Evolutionary conservation across 2,329 filamentous ascomycete genomes (phyloP).

Genomic region (Aspergillus tamarii): DNA sequence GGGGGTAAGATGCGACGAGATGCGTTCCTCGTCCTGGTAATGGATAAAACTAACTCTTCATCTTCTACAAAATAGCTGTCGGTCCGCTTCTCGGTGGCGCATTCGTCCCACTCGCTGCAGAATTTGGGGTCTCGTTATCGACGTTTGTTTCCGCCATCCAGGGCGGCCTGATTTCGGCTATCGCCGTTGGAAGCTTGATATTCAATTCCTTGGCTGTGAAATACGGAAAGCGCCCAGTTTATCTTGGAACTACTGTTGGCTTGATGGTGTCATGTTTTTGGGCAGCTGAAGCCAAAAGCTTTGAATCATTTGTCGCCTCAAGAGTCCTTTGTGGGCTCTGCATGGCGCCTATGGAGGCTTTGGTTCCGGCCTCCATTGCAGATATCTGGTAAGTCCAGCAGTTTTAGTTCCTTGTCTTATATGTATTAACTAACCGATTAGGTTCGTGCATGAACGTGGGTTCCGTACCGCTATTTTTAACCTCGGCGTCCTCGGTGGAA

Average conservation of each 20-base stretch:
- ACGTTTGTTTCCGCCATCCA: slow-evolving; percentile 41
- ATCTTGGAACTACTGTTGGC: slow-evolving; percentile 37
- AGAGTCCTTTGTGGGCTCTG: slow-evolving; percentile 41
- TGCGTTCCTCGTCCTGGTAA: slow-evolving; percentile 42
- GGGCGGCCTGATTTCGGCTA: slow-evolving; percentile 39
- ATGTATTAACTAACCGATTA: not conserved
- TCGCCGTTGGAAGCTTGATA: slow-evolving; percentile 41
- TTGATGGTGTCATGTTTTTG: not conserved
- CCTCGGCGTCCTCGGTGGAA: not conserved
- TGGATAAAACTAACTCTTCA: slow-evolving; percentile 13
- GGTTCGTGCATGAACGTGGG: not conserved
- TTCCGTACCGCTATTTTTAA: not conserved
- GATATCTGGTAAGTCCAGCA: slow-evolving; percentile 37
- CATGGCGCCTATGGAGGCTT: slow-evolving; percentile 45
- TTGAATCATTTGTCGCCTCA: slow-evolving; percentile 31
- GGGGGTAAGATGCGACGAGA: slow-evolving; percentile 43
- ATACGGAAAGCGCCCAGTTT: slow-evolving; percentile 43
- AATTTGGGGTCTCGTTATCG: slow-evolving; percentile 35
- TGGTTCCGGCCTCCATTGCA: slow-evolving; percentile 45
- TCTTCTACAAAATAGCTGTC: not conserved
- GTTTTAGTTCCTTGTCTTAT: not conserved
- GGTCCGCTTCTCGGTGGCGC: not conserved
- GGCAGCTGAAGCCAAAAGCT: not conserved
- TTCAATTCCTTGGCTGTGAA: slow-evolving; percentile 43
- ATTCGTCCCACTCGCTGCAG: slow-evolving; percentile 34